Evolutionary conservation across 352 stramenopile genomes (phyloP).

Genomic region (Lagenidium giganteum): DNA sequence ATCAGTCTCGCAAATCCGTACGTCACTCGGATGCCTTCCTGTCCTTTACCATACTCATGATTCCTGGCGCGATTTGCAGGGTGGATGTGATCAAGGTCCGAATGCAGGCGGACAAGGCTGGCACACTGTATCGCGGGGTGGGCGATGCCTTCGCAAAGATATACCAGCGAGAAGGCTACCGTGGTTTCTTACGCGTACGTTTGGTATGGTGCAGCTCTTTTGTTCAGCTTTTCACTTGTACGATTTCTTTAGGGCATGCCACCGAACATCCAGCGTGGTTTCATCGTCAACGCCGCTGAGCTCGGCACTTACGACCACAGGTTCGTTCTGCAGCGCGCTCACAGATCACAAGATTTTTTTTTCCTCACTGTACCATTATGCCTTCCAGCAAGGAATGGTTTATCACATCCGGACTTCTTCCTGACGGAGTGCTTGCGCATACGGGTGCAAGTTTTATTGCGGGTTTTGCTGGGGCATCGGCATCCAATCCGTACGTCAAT

Average conservation of each 20-base stretch:
- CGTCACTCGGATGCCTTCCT: conserved; percentile 11
- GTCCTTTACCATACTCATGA: neutral
- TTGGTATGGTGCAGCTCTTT: neutral
- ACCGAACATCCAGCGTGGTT: conserved; percentile 82
- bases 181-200: conserved; percentile 54
- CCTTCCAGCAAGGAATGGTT: conserved; percentile 62
- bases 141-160: conserved; percentile 65
- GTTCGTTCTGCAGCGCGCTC: no score
- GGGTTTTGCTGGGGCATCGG: conserved; percentile 64
- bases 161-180: conserved; percentile 64
- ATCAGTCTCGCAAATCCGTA: conserved; percentile 85
- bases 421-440: conserved; percentile 63
- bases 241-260: conserved; percentile 59
- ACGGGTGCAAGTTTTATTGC: conserved; percentile 71
- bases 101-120: conserved; percentile 76
- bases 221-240: neutral
- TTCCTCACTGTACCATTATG: neutral
- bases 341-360: no score
- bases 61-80: conserved; percentile 6
- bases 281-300: conserved; percentile 84
- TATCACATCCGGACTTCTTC: conserved; percentile 51
- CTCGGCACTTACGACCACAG: conserved; percentile 83
- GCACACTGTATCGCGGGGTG: conserved; percentile 64
- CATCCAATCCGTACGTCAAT: conserved; percentile 71
- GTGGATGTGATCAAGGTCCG: conserved; percentile 88